Evolutionary conservation across 148 eudicot species (phyloP), one percentile per base, ranked within the genome.

Genomic region (Chenopodium formosanum): DNA sequence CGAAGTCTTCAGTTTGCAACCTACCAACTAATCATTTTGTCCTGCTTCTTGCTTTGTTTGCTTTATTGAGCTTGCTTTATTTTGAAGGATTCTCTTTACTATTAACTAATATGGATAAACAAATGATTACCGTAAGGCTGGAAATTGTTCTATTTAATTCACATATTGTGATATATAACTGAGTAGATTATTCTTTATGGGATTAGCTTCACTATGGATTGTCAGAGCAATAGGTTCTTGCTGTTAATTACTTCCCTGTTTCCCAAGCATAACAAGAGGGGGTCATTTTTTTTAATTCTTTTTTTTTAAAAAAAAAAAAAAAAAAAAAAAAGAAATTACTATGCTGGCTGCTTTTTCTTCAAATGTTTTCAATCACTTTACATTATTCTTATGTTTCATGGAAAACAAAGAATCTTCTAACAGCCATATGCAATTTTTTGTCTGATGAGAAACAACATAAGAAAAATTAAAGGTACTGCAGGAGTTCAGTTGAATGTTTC

Each of bases 21-120:
- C 37, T 44, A 48, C 70, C 70, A 44, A 37, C 78, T 74, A 16
- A 58, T 62, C 31, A 58, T 60, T 4, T 76, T 76, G 71, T 64
- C 68, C 52, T 77, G 34, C 3, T 77, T 22, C 31, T 64, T 77
- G 71, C 80, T 37, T 34, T 37, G 40, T 37, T 37, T 63, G 56
- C 70, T 76, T 76, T 37, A 29, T 76, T 60, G 70, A 76, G 79
- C 29, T 62, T 76, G 79, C 79, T 62, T 60, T 20, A 31, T 74
- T 48, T 23, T 48, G 77, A 74, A 23, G 60, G 3, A 0, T n/a
- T 62, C 47, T 14, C 63, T 27, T 74, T 22, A 48, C 27, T 62
- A n/a, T 22, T 37, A 63, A 40, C 48, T 66, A 29, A 50, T 53
- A 2, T 37, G 0, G 7, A 37, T 37, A 37, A 37, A 37, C 40